Base-by-base conservation (phyloP, 108 stramenopile genomes). In the Aurantiochytrium sp. region DNA sequence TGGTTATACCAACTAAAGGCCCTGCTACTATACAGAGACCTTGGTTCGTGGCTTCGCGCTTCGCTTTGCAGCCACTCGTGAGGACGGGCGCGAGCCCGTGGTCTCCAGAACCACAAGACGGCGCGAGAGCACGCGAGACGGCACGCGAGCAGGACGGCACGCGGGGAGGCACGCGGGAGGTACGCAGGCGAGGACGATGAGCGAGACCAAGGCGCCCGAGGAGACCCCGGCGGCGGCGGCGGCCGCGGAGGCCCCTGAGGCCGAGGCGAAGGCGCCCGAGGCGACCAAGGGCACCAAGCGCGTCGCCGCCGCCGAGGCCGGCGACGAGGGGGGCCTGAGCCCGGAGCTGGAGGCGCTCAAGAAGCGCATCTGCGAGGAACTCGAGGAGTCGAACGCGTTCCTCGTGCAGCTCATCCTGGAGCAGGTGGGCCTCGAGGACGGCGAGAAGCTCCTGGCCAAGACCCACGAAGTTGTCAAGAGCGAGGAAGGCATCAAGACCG, bases 401-500 rank as follows among this genome's bases (percentile, higher is more conserved):
- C 76, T 83, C 10, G 51, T 83, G 49, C 23, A 83, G 76, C 45
- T 83, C 19, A 83, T 83, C 12, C 23, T 83, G 18, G 76, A 83
- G 76, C 10, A 83, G 76, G 49, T 83, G 10, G 76, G 76, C 45
- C 14, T 23, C 51, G 51, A 83, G 76, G 51, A 47, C 6, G 76
- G 23, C 25, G 76, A 83, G 76, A 6, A 83, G 51, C 76, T 83
- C 19, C 76, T 83, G 18, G 76, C 45, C 10, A 53, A 83, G 76
- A 28, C 76, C 16, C 45, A 28, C n/a, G 76, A 83, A 23, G 51
- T 53, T 12, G 51, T 45, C 0, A 83, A 83, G 76, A 25, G 43
- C 45, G 76, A 83, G 45, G 64, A 69, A 23, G 76, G 76, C 51
- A 83, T 83, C 76, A 83, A 53, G 51, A 83, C 76, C 76, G 76